Percentiles rank a stretch among this genome's conserved stretches.
These are phyloP conservation scores for Sparassis latifolia DNA, from an alignment of 1,284 basidiomycete genomes.

Conservation along the genomic window DNA sequence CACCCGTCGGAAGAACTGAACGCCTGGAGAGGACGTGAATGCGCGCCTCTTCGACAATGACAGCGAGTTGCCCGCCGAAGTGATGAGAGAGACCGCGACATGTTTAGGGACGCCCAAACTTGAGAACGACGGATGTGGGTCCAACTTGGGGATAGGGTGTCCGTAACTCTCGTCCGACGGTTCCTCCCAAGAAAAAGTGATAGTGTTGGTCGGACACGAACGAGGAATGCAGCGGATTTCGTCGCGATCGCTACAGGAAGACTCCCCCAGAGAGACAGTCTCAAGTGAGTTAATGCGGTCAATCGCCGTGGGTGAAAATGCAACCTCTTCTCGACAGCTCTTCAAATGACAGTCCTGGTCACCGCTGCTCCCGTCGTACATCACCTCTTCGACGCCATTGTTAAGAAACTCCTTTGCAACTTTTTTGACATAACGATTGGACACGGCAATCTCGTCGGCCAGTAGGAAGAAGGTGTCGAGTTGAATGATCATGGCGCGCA, in stretches of 20 bases:
- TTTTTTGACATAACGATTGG: background rate
- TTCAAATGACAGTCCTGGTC: too few species aligned
- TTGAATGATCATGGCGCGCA: constrained; percentile 34
- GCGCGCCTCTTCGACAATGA: too few species aligned
- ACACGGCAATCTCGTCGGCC: constrained; percentile 12
- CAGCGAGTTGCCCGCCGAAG: too few species aligned
- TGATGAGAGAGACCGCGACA: too few species aligned
- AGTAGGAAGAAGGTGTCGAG: constrained; percentile 22
- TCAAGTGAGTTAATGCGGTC: background rate
- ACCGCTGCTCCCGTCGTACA: too few species aligned
- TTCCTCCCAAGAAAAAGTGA: too few species aligned
- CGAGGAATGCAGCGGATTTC: background rate
- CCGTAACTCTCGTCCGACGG: background rate
- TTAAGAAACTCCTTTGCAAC: background rate
- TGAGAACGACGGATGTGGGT: background rate
- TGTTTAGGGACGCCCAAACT: too few species aligned
- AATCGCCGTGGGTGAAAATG: background rate
- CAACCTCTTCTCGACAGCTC: too few species aligned
- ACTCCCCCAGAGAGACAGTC: background rate
- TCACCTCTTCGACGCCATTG: too few species aligned
- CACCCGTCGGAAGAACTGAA: too few species aligned
- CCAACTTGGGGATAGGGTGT: background rate
- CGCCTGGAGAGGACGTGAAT: too few species aligned
- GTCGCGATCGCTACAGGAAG: background rate
- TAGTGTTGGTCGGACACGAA: background rate